These are phyloP conservation scores for Kwoniella dendrophila DNA, from an alignment of 768 basidiomycete species.

Conservation along the genomic window DNA sequence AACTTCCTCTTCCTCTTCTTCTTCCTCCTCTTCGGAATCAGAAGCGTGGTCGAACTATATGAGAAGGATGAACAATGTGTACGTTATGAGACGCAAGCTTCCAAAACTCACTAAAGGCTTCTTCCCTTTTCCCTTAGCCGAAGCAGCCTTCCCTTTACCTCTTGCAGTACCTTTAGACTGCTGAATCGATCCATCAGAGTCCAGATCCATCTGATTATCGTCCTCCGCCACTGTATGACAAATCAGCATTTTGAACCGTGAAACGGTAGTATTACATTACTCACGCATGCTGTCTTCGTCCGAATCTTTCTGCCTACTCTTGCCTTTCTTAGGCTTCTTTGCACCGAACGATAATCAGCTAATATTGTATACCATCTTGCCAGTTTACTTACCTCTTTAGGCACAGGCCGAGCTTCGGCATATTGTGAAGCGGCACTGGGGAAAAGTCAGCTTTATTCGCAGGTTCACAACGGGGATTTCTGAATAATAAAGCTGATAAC, in stretches of 20 bases:
- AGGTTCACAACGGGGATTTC: no score
- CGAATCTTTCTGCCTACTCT: constrained; percentile 32
- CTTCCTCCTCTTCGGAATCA: constrained; percentile 48
- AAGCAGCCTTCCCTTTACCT: constrained; percentile 46
- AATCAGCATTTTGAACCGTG: constrained; percentile 13
- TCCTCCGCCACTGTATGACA: constrained; percentile 77
- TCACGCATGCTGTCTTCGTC: constrained; percentile 55
- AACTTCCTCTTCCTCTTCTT: constrained; percentile 48
- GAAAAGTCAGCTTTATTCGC: not conserved
- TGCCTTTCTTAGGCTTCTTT: constrained; percentile 30
- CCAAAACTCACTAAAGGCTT: constrained; percentile 41
- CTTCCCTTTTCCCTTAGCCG: constrained; percentile 35
- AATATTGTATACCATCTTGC: not conserved
- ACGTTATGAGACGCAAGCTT: not conserved
- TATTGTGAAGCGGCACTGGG: constrained; percentile 35
- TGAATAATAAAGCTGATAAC: constrained; percentile 2
- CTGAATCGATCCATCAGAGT: constrained; percentile 65
- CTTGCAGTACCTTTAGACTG: constrained; percentile 50
- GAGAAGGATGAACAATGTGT: not conserved
- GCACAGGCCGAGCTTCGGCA: constrained; percentile 56
- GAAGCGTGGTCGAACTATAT: constrained; percentile 39
- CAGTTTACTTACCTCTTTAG: constrained; percentile 41
- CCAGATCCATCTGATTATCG: constrained; percentile 58
- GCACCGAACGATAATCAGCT: not conserved
- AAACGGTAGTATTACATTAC: constrained; percentile 2